Evolutionary conservation across 2,329 filamentous ascomycete species (phyloP).

Genomic region (Venturia aucupariae): DNA sequence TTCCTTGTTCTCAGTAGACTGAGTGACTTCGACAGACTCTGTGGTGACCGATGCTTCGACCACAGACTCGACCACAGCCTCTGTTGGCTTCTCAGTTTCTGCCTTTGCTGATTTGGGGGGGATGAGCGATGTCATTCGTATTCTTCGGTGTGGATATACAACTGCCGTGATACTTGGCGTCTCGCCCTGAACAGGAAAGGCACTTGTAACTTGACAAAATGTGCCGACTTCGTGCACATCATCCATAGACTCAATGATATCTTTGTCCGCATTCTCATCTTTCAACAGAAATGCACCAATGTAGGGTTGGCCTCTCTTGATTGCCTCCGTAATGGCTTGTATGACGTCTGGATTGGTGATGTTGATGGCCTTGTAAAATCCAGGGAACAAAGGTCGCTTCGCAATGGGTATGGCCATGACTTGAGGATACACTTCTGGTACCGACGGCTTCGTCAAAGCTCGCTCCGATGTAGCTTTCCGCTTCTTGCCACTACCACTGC

Average conservation of each 20-base stretch:
- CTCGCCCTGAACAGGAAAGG: constrained; percentile 83
- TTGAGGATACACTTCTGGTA: constrained; percentile 94
- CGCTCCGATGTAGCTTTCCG: constrained; percentile 64
- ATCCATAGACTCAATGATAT: constrained; percentile 79
- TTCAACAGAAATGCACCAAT: constrained; percentile 96
- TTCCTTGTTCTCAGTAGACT: constrained; percentile 32
- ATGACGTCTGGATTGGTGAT: constrained; percentile 89
- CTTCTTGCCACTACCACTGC: constrained; percentile 61
- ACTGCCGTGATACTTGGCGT: constrained; percentile 83
- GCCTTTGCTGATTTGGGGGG: constrained; percentile 45
- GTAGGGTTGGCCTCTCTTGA: constrained; percentile 94
- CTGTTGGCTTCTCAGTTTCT: constrained; percentile 26
- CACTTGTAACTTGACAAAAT: constrained; percentile 95
- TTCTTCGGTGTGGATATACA: constrained; percentile 89
- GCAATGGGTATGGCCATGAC: constrained; percentile 96
- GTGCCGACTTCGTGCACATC: constrained; percentile 95
- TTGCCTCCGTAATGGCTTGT: constrained; percentile 87
- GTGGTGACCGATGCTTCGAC: constrained; percentile 28
- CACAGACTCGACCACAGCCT: constrained; percentile 37
- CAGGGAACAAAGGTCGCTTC: constrained; percentile 86
- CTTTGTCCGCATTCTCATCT: constrained; percentile 87
- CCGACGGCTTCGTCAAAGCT: constrained; percentile 74
- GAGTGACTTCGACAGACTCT: background rate
- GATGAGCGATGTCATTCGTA: constrained; percentile 77
- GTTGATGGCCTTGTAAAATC: constrained; percentile 98